Base-by-base conservation (phyloP, 805 yeast genomes). In the Candida suzukii region DNA sequence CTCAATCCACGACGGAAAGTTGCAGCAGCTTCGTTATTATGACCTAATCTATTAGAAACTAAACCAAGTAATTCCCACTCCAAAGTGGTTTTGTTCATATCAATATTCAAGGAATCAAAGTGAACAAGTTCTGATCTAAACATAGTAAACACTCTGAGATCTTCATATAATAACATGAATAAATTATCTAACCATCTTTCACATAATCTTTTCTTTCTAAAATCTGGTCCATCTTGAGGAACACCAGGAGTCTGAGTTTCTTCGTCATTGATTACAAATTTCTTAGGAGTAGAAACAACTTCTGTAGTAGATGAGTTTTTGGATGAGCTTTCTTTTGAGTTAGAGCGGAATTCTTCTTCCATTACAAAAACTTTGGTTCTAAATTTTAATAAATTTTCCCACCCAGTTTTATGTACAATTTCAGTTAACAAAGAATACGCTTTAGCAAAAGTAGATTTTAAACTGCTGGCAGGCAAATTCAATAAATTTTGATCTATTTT, bases 1-100 rank as follows among this genome's bases (percentile, higher is more conserved):
- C 70, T 63, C 38, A 93, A 64, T 2, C 95, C 91, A 47, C 73
- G 73, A 43, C 76, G 72, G 63, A 84, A 90, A 9, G 98, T 96
- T 37, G 74, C 74, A 0, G 90, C 79, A 0, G 97, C 96, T 61
- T 88, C 97, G 50, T 82, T 86, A 48, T 67, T 71, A 59, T 91
- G 96, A 47, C 88, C 88, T 49, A 95, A 70, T 48, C 99, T 75
- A 52, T 73, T 76, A 1, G 98, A 95, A 38, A 88, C 80, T 51
- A 78, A 68, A 2, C 99, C 99, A 46, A 90, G 70, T 28, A 87
- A 68, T 63, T 95, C 96, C 96, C 97, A 90, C 61, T 90, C 97
- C 43, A 83, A 66, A 0, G 96, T 80, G 24, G 82, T 67, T 56
- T 86, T 88, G 51, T 76, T 78, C 59, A 83, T 84, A 34, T 78